Percentiles rank a stretch among this genome's conserved stretches.
Evolutionary conservation across 2,329 filamentous ascomycete species (phyloP).

Genomic region (Endocalyx cinctus): DNA sequence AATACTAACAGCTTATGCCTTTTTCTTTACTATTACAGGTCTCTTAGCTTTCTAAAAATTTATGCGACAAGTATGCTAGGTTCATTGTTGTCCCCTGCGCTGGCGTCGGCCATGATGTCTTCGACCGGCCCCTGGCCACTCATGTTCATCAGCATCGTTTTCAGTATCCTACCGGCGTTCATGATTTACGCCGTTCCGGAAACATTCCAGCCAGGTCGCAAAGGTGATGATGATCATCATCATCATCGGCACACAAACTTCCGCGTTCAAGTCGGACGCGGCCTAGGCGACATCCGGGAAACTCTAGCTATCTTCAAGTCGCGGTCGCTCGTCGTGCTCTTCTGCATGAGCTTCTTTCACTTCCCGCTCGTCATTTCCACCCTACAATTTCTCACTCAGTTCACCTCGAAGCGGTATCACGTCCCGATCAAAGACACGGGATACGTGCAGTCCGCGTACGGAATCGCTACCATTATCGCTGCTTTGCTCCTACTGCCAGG

Average conservation of each 20-base stretch:
- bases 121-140: constrained; percentile 26
- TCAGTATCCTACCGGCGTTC: constrained; percentile 11
- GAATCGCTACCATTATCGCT: constrained; percentile 18
- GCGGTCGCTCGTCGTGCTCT: constrained; percentile 16
- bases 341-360: constrained; percentile 16
- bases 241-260: background rate
- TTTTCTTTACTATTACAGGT: constrained; percentile 22
- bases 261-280: background rate
- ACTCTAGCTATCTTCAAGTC: constrained; percentile 16
- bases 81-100: constrained; percentile 30
- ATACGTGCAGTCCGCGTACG: constrained; percentile 27
- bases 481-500: constrained; percentile 22
- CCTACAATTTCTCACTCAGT: constrained; percentile 24
- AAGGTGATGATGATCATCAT: background rate
- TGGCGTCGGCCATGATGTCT: constrained; percentile 32
- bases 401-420: constrained; percentile 25
- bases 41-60: constrained; percentile 31
- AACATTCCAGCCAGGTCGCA: constrained; percentile 17
- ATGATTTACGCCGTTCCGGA: constrained; percentile 23
- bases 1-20: background rate
- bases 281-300: constrained; percentile 3
- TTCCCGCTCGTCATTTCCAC: constrained; percentile 17
- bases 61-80: constrained; percentile 26
- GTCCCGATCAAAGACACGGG: constrained; percentile 25
- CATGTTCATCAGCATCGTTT: constrained; percentile 21